Conservation (phyloP, 495 filamentous ascomycete genomes). For the Lophium mytilinum region DNA sequence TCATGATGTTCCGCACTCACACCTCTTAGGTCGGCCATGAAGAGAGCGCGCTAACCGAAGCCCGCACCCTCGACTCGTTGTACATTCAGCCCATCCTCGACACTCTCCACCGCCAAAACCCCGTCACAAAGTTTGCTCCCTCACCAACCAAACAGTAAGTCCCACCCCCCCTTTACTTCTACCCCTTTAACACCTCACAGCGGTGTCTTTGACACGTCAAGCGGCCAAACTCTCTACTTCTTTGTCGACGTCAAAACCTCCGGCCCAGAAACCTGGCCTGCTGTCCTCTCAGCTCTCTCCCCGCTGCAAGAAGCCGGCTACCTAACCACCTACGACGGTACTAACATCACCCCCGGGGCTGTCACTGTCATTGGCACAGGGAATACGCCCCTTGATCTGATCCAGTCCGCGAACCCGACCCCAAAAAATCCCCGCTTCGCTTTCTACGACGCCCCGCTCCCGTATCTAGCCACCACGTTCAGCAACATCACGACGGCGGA, state of each 20-base stretch:
- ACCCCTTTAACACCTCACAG: constrained; percentile 1
- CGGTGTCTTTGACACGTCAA: constrained; percentile 34
- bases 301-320: constrained; percentile 27
- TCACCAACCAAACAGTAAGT: constrained; percentile 23
- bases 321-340: constrained; percentile 31
- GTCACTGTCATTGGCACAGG: constrained; percentile 37
- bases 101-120: constrained; percentile 32
- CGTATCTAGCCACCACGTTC: constrained; percentile 38
- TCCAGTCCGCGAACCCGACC: constrained; percentile 36
- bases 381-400: constrained; percentile 34
- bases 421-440: constrained; percentile 41
- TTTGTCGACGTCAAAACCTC: constrained; percentile 37
- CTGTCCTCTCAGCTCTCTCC: constrained; percentile 28
- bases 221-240: constrained; percentile 35
- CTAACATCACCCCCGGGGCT: constrained; percentile 17
- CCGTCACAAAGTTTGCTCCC: constrained; percentile 24
- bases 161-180: not conserved
- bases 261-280: constrained; percentile 28
- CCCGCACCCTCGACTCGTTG: constrained; percentile 34
- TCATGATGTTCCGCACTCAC: too few species aligned
- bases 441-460: constrained; percentile 56
- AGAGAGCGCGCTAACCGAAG: constrained; percentile 27
- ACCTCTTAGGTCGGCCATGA: constrained; percentile 33
- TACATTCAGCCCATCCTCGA: constrained; percentile 36
- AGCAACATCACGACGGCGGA: constrained; percentile 30